Conservation (phyloP, 140 eudicot species). For the Anethum foeniculum region DNA sequence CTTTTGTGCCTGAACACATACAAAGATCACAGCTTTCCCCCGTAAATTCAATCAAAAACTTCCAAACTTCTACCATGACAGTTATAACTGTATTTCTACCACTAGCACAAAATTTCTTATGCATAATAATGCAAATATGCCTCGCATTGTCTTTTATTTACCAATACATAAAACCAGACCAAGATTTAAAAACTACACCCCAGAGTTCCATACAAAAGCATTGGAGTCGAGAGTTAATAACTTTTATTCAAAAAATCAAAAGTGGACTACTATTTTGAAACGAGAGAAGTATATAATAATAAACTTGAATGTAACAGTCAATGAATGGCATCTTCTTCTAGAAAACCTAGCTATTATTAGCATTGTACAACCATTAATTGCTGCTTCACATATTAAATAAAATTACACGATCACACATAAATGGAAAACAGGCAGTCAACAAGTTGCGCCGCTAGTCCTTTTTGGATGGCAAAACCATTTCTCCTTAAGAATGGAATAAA, state of each 20-base stretch:
- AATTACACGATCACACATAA: not conserved
- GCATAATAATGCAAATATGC: not conserved
- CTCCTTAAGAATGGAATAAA: not conserved
- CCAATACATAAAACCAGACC: not conserved
- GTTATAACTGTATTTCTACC: not conserved
- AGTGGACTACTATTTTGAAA: no score
- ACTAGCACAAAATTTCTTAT: not conserved
- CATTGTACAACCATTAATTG: no score
- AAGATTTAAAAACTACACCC: not conserved
- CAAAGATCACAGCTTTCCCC: not conserved
- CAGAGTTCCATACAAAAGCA: not conserved
- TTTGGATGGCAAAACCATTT: not conserved
- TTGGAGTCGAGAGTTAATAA: not conserved
- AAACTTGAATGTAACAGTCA: not conserved
- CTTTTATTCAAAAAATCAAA: not conserved
- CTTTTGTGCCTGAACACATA: constrained; percentile 52
- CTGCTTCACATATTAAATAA: not conserved
- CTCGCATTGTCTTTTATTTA: not conserved
- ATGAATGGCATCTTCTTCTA: not conserved
- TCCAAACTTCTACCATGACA: not conserved
- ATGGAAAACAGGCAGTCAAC: not conserved
- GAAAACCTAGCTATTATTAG: no score
- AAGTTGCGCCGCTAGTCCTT: not conserved
- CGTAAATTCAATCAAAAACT: not conserved
- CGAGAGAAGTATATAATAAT: not conserved